A percentile compares a stretch with the other conserved stretches of the same genome.
phyloP scores from a whole-genome alignment of 768 basidiomycete genomes.

The Mycena capillaripes region DNA sequence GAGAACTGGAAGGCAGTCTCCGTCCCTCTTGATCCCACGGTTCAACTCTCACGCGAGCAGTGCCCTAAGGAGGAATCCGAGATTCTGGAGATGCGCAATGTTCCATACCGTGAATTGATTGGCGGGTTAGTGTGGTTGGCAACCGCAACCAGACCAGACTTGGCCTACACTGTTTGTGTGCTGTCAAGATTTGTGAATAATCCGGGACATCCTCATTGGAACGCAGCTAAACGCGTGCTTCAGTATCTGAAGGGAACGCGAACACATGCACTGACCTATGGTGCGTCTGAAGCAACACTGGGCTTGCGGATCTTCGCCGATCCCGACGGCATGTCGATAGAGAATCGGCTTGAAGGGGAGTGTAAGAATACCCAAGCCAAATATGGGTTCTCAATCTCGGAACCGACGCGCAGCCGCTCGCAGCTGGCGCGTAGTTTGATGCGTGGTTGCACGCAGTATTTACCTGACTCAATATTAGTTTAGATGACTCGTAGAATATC shows the following conservation, averaged over 20 bases:
- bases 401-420: not conserved
- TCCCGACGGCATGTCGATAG: slow-evolving; percentile 14
- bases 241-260: too few species aligned
- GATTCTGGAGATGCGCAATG: not conserved
- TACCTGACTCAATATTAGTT: too few species aligned
- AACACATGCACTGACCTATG: not conserved
- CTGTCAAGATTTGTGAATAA: slow-evolving; percentile 15
- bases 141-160: not conserved
- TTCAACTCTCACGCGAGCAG: slow-evolving; percentile 4
- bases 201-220: slow-evolving; percentile 10
- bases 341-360: slow-evolving; percentile 16
- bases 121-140: not conserved
- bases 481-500: too few species aligned
- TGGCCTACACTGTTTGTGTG: not conserved
- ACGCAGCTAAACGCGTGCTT: slow-evolving; percentile 19
- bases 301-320: not conserved
- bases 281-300: not conserved
- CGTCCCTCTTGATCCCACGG: slow-evolving; percentile 12
- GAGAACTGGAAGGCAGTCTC: slow-evolving; percentile 9
- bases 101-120: too few species aligned
- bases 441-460: too few species aligned
- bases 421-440: too few species aligned
- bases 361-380: not conserved
- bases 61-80: not conserved
- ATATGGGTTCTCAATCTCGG: too few species aligned